Conservation (phyloP, 2,329 filamentous ascomycete species). For the Colletotrichum nymphaeae region DNA sequence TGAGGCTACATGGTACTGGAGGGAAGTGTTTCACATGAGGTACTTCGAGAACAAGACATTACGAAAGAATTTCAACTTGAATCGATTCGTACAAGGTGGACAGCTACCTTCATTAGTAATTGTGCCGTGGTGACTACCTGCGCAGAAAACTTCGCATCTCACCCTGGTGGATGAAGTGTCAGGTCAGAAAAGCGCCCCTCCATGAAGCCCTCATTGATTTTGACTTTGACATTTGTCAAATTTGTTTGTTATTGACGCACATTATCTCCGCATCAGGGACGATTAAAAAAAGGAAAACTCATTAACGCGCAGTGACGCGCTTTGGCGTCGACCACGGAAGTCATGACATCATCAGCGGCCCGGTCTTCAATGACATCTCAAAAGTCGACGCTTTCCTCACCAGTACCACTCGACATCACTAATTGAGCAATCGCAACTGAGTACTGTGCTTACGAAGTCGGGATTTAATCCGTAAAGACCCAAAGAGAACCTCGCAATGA, state of each 20-base stretch:
- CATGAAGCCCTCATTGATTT: too few species aligned
- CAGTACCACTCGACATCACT: not conserved
- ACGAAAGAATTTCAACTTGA: not conserved
- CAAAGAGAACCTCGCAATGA: not conserved
- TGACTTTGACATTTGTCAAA: too few species aligned
- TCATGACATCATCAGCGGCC: slow-evolving; percentile 1
- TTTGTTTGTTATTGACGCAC: rapidly evolving
- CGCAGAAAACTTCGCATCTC: too few species aligned
- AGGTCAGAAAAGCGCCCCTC: too few species aligned
- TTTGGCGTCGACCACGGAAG: not conserved
- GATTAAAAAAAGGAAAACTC: not conserved
- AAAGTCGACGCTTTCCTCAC: not conserved
- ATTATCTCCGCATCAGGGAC: too few species aligned
- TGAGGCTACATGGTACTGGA: not conserved
- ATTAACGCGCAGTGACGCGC: not conserved
- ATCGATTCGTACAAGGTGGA: not conserved
- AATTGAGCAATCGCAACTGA: not conserved
- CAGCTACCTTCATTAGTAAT: too few species aligned
- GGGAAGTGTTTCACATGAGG: not conserved
- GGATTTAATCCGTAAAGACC: too few species aligned
- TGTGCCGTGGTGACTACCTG: too few species aligned
- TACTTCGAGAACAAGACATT: not conserved
- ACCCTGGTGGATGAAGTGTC: too few species aligned
- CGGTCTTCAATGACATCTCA: not conserved
- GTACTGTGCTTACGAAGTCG: not conserved